Evolutionary conservation across 2,329 filamentous ascomycete species (phyloP), one percentile per base, ranked within the genome.

Genomic region (Pseudogymnoascus sp.): DNA sequence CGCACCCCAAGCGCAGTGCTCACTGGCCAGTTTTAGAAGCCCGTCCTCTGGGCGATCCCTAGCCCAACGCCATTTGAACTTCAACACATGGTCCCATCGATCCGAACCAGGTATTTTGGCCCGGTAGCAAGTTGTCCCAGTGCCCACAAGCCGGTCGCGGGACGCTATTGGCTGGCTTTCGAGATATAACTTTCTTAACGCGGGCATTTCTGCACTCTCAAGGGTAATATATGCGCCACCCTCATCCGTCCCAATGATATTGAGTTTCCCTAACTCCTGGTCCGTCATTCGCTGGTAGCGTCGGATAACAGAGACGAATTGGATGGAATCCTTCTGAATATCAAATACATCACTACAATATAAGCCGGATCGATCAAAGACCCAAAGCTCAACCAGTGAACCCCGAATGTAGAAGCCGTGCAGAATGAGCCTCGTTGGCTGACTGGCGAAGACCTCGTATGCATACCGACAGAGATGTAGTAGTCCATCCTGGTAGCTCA

Each of bases 1-100:
- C 29, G 67, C 67, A 59, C 70, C 72, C 66, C 68, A 71, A 35
- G 67, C 70, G 29, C 64, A 39, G 66, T 69, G 72, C 59, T 72
- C 29, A 60, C 69, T 66, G 19, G 66, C 70, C 58, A 72, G 55
- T 37, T 63, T 68, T 21, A 75, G 66, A 62, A 75, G 67, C 66
- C 74, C 70, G 23, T 72, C 21, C 43, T 49, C 43, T 49, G 43
- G 43, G 5, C 43, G 43, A 10, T 49, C 43, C 2, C 43, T 49
- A 6, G 12, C 43, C 43, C 43, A 49, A 6, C 43, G 43, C 43
- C 43, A 49, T 49, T 49, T 49, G 21, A 49, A 23, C 3, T 45
- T 45, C 12, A 45, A 4, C 6, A 45, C 41, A 26, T 45, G 14
- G 6, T 26, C 41, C 41, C 41, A 45, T n/a, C 11, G 41, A 23